Conservation (phyloP, 148 eudicot genomes). For the Chenopodium berlandieri region DNA sequence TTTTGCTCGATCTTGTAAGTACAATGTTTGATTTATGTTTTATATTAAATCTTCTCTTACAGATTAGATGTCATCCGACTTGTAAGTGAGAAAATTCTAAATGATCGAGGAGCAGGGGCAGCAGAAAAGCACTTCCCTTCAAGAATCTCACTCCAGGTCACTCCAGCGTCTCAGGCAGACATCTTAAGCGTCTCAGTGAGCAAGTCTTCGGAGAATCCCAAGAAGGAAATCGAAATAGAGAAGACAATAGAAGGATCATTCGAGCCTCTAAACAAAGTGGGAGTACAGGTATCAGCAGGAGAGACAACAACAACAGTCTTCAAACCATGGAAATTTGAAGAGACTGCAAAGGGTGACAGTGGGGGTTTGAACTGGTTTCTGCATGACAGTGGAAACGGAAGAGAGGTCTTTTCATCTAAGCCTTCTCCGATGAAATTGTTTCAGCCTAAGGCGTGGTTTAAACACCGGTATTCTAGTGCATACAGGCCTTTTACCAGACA, state of each 20-base stretch:
- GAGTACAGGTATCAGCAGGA: conserved; percentile 50
- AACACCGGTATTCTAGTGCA: conserved; percentile 59
- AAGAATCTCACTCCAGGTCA: conserved; percentile 64
- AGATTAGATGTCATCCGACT: conserved; percentile 74
- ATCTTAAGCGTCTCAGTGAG: conserved; percentile 65
- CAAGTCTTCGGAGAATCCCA: conserved; percentile 81
- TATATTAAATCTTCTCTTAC: not conserved
- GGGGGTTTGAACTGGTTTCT: conserved; percentile 75
- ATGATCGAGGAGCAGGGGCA: conserved; percentile 69
- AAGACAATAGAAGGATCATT: conserved; percentile 60
- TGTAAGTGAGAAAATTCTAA: conserved; percentile 50
- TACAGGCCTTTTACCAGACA: conserved; percentile 75
- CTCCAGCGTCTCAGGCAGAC: conserved; percentile 53
- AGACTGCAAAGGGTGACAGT: conserved; percentile 58
- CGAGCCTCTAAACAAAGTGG: conserved; percentile 47
- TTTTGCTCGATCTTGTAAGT: no score
- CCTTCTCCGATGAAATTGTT: conserved; percentile 62
- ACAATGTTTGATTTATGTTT: not conserved
- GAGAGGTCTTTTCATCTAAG: conserved; percentile 71
- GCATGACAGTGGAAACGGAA: conserved; percentile 59
- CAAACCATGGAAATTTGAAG: conserved; percentile 92
- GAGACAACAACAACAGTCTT: conserved; percentile 53
- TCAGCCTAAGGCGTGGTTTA: conserved; percentile 80
- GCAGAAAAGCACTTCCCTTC: conserved; percentile 94
- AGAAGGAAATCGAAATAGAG: conserved; percentile 48